A percentile compares a stretch with the other conserved stretches of the same genome.
phyloP scores from a whole-genome alignment of 352 stramenopile species.

The Globisporangium heterothallicum region DNA sequence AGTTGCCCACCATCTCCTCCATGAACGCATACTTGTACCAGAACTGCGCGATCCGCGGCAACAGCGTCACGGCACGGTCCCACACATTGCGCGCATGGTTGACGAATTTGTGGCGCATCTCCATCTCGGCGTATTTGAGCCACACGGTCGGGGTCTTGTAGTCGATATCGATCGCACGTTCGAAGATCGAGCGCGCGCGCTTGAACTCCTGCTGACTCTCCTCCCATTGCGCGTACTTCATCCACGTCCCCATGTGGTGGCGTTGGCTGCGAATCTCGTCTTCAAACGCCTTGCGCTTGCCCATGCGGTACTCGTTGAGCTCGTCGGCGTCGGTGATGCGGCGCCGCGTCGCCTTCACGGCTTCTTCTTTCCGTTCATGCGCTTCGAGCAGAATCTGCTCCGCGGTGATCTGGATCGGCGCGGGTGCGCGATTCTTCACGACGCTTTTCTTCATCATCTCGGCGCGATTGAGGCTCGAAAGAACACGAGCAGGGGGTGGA shows the following conservation, averaged over 20 bases:
- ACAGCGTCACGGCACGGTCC: conserved; percentile 91
- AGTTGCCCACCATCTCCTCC: conserved; percentile 98
- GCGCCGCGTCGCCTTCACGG: conserved; percentile 64
- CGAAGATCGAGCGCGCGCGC: conserved; percentile 94
- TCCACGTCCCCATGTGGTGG: conserved; percentile 95
- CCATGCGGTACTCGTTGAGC: conserved; percentile 90
- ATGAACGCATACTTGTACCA: conserved; percentile 99
- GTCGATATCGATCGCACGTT: conserved; percentile 97
- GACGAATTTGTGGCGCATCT: conserved; percentile 99
- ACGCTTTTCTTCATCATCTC: conserved; percentile 79
- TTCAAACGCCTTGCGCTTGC: conserved; percentile 91
- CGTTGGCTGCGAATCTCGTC: conserved; percentile 95
- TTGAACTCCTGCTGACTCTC: conserved; percentile 98
- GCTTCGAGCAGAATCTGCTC: conserved; percentile 98
- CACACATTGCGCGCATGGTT: conserved; percentile 98
- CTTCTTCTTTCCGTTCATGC: conserved; percentile 83
- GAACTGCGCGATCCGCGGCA: conserved; percentile 96
- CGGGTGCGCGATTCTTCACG: conserved; percentile 98
- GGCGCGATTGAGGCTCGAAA: background rate
- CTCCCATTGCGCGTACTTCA: conserved; percentile 99
- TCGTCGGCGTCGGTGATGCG: conserved; percentile 90
- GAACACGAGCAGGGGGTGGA: background rate
- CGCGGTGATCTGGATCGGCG: conserved; percentile 98
- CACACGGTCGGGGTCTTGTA: conserved; percentile 93
- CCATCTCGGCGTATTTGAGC: conserved; percentile 99